Evolutionary conservation across 164 flowering plant genomes (phyloP), one percentile per base, ranked within the genome.

Genomic region (Litsea cubeba): DNA sequence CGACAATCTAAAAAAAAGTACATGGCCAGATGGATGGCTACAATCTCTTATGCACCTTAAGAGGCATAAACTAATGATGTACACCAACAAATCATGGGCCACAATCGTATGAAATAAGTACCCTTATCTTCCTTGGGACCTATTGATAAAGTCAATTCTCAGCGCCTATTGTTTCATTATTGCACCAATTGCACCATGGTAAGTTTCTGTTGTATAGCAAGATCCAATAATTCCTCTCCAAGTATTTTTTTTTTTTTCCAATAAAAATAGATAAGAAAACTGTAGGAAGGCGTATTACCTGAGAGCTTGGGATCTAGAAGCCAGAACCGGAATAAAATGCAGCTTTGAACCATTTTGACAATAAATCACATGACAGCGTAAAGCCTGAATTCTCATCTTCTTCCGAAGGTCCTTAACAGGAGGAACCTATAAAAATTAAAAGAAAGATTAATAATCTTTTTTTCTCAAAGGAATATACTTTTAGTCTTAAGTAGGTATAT

Each of bases 291-390:
- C n/a, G 25, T 40, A 54, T 54, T 83, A 91, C 99, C 99, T 91
- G 70, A 96, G 95, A 67, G 97, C 94, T 82, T 96, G 99, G 65
- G 95, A 78, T 26, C 98, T 93, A 77, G 99, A 96, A 62, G 98
- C 99, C 76, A 92, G 77, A n/a, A 89, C 91, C 28, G 99, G 99
- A 77, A 94, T 87, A 17, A 89, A 90, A 82, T 96, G 91, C 70
- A 96, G 71, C 83, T 82, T 89, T 65, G 79, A 76, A 17, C 95
- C 94, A 75, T 84, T 88, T 75, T 86, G 87, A 74, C 93, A 89
- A 79, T 88, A 92, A 67, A 92, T 71, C 66, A 79, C 86, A 86
- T 96, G 89, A 76, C 98, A 94, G 17, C 99, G 89, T 1, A 96
- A 87, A 75, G 93, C 97, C 79, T 93, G 99, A 75, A 89, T 93